Conservation (phyloP, 768 basidiomycete genomes). For the Termitomyces sp. region DNA sequence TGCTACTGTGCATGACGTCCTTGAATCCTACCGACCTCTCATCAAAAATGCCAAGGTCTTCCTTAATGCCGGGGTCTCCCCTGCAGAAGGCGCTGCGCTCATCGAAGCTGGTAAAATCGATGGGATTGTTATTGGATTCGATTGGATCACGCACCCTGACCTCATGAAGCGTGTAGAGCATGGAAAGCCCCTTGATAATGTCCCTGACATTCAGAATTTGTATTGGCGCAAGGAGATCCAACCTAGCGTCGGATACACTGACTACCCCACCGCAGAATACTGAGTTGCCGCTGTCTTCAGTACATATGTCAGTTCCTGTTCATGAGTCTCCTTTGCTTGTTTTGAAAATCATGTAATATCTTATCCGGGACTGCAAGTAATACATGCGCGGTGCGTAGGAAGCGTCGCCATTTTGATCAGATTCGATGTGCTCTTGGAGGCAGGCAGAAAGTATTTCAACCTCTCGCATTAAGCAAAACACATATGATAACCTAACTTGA, state of each 20-base stretch:
- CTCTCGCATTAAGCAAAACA: no score
- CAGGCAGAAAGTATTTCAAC: no score
- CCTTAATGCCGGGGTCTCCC: conserved; percentile 33
- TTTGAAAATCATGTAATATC: no score
- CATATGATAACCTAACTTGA: no score
- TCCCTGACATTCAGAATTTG: conserved; percentile 23
- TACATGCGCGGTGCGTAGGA: no score
- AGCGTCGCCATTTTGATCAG: no score
- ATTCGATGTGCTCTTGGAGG: no score
- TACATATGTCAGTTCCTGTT: not conserved
- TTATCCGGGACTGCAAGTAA: no score
- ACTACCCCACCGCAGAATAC: conserved; percentile 29
- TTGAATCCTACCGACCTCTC: conserved; percentile 31
- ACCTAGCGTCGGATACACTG: conserved; percentile 30
- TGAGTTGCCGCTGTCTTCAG: conserved; percentile 2
- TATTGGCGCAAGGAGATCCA: conserved; percentile 22
- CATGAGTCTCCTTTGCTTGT: no score
- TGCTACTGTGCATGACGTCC: conserved; percentile 35
- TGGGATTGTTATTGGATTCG: conserved; percentile 33
- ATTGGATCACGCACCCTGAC: conserved; percentile 39
- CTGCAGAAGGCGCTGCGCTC: conserved; percentile 34
- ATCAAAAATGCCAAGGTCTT: conserved; percentile 35
- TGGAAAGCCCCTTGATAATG: conserved; percentile 32
- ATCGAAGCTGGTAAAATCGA: conserved; percentile 31
- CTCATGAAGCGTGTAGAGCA: conserved; percentile 32